Evolutionary conservation across 441 rosid species (phyloP), one percentile per base, ranked within the genome.

Genomic region (Kokia cookei): DNA sequence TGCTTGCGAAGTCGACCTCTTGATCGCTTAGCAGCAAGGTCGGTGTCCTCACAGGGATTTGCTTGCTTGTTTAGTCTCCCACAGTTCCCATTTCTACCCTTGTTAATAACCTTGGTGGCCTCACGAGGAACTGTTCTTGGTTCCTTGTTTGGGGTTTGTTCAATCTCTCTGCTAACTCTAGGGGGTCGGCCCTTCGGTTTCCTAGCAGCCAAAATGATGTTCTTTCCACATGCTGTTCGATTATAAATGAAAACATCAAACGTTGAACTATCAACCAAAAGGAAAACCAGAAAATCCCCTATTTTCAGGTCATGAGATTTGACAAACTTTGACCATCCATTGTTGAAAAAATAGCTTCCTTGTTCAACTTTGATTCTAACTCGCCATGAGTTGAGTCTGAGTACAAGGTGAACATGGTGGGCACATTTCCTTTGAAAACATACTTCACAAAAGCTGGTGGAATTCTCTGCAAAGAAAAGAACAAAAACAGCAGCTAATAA

Each of bases 401-500:
- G 42, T 14, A n/a, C 54, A 74, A 45, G 63, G 15, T 42, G 11
- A 53, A 4, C 3, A 7, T 54, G n/a, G 14, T 22, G 11, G 76
- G 57, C 4, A 55, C 51, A 9, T 40, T 57, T 27, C 71, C 71
- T 19, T 42, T 5, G 27, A 54, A 74, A 61, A 32, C 11, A 42
- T 74, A 37, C 55, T 54, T 40, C 55, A 74, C 51, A 65, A 74
- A 74, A 4, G 72, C 65, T 24, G 71, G 65, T 4, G 76, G 71
- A 13, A 74, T 74, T 40, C 71, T 74, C 76, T 74, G 64, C 3
- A 4, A n/a, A 14, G 15, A 65, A 26, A 27, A 60, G 40, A 37
- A 37, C 40, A 37, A 6, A 27, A 40, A 60, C 10, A 13, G 17
- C 54, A 65, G 24, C 3, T 24, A 24, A 37, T 37, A 35, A 35